These are phyloP conservation scores for Trifolium repens DNA, from an alignment of 306 rosid species.

Conservation along the genomic window DNA sequence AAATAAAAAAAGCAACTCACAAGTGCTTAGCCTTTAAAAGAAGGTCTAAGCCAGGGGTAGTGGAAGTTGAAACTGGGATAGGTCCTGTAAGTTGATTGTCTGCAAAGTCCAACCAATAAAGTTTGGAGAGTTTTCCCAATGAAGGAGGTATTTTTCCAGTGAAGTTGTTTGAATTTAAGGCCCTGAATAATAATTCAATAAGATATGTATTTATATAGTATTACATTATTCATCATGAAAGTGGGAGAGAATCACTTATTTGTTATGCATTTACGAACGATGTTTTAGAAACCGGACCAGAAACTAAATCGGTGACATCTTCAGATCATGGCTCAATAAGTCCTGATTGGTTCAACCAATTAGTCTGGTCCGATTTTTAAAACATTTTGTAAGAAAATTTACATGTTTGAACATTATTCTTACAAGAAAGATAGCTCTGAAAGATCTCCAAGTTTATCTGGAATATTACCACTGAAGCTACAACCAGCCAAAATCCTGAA, in stretches of 20 bases:
- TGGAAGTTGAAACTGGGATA: constrained; percentile 70
- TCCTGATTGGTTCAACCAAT: not conserved
- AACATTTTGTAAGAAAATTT: not conserved
- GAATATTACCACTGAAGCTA: constrained; percentile 79
- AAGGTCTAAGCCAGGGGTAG: constrained; percentile 74
- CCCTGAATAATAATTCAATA: constrained; percentile 57
- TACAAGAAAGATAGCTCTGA: constrained; percentile 79
- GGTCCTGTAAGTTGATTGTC: constrained; percentile 74
- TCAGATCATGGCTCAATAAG: too few relatives aligned
- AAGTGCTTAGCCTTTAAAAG: constrained; percentile 84
- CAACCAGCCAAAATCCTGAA: constrained; percentile 94
- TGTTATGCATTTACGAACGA: not conserved
- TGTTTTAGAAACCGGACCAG: not conserved
- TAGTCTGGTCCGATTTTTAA: not conserved
- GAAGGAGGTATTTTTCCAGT: constrained; percentile 83
- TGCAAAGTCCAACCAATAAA: constrained; percentile 90
- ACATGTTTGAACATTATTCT: constrained; percentile 39
- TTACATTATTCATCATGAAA: not conserved
- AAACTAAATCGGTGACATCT: not conserved
- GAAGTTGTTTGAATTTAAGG: constrained; percentile 81
- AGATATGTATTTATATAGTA: not conserved
- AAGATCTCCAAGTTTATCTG: constrained; percentile 81
- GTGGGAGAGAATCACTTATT: not conserved
- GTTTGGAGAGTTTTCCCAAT: constrained; percentile 85
- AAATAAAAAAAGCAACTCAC: constrained; percentile 48